These are phyloP conservation scores for Colletotrichum destructivum DNA, from an alignment of 2,329 filamentous ascomycete species.

Conservation along the genomic window DNA sequence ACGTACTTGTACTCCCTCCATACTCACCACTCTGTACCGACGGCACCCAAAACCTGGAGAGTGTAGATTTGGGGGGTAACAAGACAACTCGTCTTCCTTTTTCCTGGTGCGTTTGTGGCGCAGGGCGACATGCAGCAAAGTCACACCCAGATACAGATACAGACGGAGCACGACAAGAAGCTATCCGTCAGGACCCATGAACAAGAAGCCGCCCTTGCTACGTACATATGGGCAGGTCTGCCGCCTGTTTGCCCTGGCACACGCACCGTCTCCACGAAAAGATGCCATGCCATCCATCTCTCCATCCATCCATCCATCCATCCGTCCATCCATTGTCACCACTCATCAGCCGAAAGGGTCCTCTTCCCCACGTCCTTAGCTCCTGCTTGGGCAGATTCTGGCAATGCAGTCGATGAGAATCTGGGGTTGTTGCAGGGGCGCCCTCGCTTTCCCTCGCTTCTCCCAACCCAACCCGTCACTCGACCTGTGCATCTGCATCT, in stretches of 20 bases:
- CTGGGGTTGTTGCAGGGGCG: conserved; percentile 9
- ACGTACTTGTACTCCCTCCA: background rate
- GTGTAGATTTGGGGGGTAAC: conserved; percentile 23
- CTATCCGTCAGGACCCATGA: background rate
- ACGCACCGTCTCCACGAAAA: conserved; percentile 1
- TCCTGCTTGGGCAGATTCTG: conserved; percentile 4
- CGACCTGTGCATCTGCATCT: background rate
- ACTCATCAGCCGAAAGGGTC: conserved; percentile 4
- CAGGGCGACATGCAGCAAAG: conserved; percentile 5
- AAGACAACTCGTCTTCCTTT: conserved; percentile 1
- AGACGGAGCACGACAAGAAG: background rate
- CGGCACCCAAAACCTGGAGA: conserved; percentile 28
- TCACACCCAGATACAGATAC: background rate
- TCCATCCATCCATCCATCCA: too few relatives aligned
- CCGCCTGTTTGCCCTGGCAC: background rate
- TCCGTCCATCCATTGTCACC: background rate
- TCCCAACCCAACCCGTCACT: background rate
- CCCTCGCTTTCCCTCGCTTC: background rate
- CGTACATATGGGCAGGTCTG: background rate
- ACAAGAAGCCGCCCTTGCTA: too few relatives aligned
- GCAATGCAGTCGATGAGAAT: conserved; percentile 16
- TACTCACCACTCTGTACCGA: background rate
- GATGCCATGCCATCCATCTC: background rate
- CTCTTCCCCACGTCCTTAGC: conserved; percentile 14
- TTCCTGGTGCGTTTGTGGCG: conserved; percentile 10